Evolutionary conservation across 805 yeast genomes (phyloP).

Genomic region (Vanderwaltozyma polyspora): DNA sequence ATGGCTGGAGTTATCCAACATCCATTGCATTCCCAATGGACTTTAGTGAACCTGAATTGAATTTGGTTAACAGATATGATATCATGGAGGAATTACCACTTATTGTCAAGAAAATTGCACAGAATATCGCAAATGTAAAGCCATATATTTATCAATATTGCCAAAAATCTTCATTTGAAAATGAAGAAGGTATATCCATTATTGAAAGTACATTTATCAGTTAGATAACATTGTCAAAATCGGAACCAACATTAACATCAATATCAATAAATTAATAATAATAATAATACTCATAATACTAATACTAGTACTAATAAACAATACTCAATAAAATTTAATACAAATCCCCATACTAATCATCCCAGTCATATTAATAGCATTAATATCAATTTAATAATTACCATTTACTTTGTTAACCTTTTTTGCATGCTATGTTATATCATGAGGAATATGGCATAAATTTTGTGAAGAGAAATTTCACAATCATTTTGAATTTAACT

Average conservation of each 20-base stretch:
- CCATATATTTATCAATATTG: slow-evolving; percentile 79
- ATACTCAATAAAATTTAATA: too few relatives aligned
- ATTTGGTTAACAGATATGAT: slow-evolving; percentile 67
- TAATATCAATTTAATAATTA: too few relatives aligned
- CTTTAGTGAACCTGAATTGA: slow-evolving; percentile 38
- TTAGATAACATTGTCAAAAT: background rate
- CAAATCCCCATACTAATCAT: too few relatives aligned
- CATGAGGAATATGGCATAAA: too few relatives aligned
- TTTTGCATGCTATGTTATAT: too few relatives aligned
- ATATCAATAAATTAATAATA: too few relatives aligned
- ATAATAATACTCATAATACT: background rate
- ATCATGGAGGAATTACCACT: slow-evolving; percentile 82
- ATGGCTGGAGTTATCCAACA: slow-evolving; percentile 73
- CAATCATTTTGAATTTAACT: too few relatives aligned
- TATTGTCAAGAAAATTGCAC: slow-evolving; percentile 64
- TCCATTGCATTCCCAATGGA: slow-evolving; percentile 26
- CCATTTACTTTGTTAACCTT: too few relatives aligned
- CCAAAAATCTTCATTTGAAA: slow-evolving; percentile 42
- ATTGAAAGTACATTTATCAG: slow-evolving; percentile 70
- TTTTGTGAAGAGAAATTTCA: too few relatives aligned
- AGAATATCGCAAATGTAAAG: slow-evolving; percentile 72
- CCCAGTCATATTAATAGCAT: too few relatives aligned
- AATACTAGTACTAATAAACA: too few relatives aligned
- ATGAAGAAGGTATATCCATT: slow-evolving; percentile 57
- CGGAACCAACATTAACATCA: background rate